Conservation (phyloP, 805 yeast genomes). For the Monosporozyma yasuniensis region DNA sequence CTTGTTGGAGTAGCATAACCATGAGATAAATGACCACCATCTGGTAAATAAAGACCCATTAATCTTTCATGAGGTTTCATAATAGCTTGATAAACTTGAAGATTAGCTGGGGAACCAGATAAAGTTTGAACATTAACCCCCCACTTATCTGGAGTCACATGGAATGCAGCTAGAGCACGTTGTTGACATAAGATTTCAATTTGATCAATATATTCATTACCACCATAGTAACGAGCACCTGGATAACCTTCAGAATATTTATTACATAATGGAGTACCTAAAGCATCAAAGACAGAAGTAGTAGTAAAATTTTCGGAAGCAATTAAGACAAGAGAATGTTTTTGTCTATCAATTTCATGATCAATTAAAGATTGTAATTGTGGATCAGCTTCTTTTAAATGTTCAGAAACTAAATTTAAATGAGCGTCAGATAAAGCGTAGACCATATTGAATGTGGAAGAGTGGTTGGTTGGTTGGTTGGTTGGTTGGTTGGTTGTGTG, state of each 20-base stretch:
- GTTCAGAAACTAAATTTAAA: constrained; percentile 55
- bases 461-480: background rate
- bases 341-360: constrained; percentile 86
- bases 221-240: constrained; percentile 98
- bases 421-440: constrained; percentile 66
- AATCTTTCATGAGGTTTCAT: constrained; percentile 93
- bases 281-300: constrained; percentile 88
- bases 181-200: constrained; percentile 88
- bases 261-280: constrained; percentile 97
- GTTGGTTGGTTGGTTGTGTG: background rate
- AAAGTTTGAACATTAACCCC: constrained; percentile 96
- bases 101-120: constrained; percentile 96
- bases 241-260: constrained; percentile 99
- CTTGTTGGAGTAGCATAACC: constrained; percentile 93
- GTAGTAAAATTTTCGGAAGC: constrained; percentile 98
- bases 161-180: constrained; percentile 88
- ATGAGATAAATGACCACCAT: constrained; percentile 97
- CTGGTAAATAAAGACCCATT: constrained; percentile 97
- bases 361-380: constrained; percentile 64
- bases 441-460: constrained; percentile 28
- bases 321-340: constrained; percentile 84
- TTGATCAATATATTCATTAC: constrained; percentile 93
- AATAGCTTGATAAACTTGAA: constrained; percentile 91
- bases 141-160: constrained; percentile 75
- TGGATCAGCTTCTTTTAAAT: constrained; percentile 57